Evolutionary conservation across 176 grass and related monocot genomes (phyloP).

Genomic region (Hyparrhenia diplandra): DNA sequence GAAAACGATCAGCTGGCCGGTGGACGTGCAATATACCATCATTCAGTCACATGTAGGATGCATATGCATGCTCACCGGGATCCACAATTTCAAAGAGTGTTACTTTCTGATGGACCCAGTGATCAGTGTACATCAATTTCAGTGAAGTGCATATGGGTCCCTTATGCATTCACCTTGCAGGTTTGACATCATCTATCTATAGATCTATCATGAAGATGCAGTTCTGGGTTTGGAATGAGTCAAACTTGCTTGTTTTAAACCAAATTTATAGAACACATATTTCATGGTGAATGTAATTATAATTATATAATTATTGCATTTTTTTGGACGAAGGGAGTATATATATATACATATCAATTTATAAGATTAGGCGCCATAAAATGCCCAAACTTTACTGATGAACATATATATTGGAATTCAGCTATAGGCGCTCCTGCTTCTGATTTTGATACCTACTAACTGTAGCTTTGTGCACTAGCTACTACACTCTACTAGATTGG

Average conservation of each 20-base stretch:
- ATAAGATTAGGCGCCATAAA: not conserved
- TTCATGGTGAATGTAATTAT: not conserved
- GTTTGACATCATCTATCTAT: not conserved
- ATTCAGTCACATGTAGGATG: conserved; percentile 19
- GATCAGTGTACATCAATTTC: not conserved
- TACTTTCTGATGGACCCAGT: not conserved
- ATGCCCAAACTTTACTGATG: not conserved
- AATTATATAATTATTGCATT: not conserved
- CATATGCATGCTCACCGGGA: not conserved
- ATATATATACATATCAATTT: no score
- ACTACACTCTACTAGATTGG: not conserved
- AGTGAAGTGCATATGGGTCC: not conserved
- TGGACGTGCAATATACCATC: conserved; percentile 9
- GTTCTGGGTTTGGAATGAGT: not conserved
- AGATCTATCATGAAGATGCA: not conserved
- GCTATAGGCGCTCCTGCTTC: not conserved
- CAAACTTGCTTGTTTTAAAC: not conserved
- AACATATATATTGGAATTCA: not conserved
- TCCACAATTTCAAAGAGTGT: not conserved
- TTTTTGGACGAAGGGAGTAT: not conserved
- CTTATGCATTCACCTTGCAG: not conserved
- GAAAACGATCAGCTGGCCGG: no score
- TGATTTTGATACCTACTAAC: not conserved
- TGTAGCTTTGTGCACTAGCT: not conserved
- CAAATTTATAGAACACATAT: not conserved